Base-by-base conservation (phyloP, 176 grass and related monocot genomes). In the Oryza glumipatula region DNA sequence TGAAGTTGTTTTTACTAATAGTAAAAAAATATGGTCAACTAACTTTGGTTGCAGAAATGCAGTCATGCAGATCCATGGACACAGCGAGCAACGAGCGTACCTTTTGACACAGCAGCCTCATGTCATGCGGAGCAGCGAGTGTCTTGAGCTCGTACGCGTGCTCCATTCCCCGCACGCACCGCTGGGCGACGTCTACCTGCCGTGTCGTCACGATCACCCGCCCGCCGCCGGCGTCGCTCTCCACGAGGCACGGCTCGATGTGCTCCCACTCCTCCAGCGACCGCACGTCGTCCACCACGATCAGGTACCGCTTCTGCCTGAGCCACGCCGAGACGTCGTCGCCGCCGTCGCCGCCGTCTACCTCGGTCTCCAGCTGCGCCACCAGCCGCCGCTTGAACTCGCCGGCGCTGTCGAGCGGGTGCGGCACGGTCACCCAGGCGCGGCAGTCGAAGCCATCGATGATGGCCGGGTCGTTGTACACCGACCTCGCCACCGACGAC, bases 341-440 rank as follows among this genome's bases (percentile, higher is more conserved):
- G 23, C 44, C 44, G 44, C 10, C 44, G 10, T 2, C 44, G 44
- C 3, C 45, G 11, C 11, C 11, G 17, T 1, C 38, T 1, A 16
- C 6, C 17, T 83, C 6, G 73, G 13, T 8, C 7, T 1, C 61
- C 10, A 87, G 84, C 39, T 83, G 54, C 75, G 11, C 58, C 47
- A 5, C 39, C 13, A 87, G 48, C 58, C 49, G 36, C 4, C 11
- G 8, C 68, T 2, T 0, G 64, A 90, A 38, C 23, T 17, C 68
- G 0, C 76, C 67, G 11, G 49, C 0, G 86, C 1, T 5, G 60
- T 78, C 80, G 21, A 78, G 76, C 61, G 76, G 85, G 80, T 83
- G 79, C 7, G 63, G 76, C 67, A 90, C 84, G 61, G 73, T 86
- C 44, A 90, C 76, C 88, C 88, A 90, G 6, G 84, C 88, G 74